A percentile compares a stretch with the other conserved stretches of the same genome.
Conservation (phyloP, 352 stramenopile species). For the Pythium monospermum region DNA sequence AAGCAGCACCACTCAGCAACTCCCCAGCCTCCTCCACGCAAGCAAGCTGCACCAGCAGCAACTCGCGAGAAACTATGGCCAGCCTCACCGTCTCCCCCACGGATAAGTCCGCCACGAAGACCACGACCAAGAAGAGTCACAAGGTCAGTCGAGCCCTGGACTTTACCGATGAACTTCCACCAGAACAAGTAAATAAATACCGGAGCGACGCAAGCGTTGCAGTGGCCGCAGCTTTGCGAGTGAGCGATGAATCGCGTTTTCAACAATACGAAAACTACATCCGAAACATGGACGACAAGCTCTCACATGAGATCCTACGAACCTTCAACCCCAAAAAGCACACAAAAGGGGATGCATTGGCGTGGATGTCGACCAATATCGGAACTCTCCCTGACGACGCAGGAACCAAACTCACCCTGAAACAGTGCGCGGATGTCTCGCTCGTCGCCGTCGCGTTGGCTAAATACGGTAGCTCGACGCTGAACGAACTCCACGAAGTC, state of each 20-base stretch:
- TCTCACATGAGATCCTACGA: neutral
- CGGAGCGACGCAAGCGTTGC: constrained; percentile 1
- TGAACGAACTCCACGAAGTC: constrained; percentile 1
- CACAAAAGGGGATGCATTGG: neutral
- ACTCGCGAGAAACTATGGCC: too few species aligned
- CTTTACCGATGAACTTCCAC: neutral
- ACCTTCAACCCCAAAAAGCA: neutral
- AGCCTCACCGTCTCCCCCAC: too few species aligned
- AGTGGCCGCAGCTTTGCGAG: neutral
- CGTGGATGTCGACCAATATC: constrained; percentile 8
- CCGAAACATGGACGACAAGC: neutral
- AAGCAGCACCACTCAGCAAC: too few species aligned
- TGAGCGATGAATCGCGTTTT: constrained; percentile 2
- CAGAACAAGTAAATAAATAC: neutral
- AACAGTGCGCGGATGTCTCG: neutral
- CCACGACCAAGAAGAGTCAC: too few species aligned
- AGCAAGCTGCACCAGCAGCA: too few species aligned
- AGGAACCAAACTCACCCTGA: neutral
- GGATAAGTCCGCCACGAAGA: too few species aligned
- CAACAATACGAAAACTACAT: constrained; percentile 1
- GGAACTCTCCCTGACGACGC: neutral
- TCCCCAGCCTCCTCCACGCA: too few species aligned
- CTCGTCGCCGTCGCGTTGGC: constrained; percentile 3
- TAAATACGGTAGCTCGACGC: neutral
- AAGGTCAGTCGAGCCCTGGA: neutral